Evolutionary conservation across 306 rosid genomes (phyloP), one percentile per base, ranked within the genome.

Genomic region (Sindora glabra): DNA sequence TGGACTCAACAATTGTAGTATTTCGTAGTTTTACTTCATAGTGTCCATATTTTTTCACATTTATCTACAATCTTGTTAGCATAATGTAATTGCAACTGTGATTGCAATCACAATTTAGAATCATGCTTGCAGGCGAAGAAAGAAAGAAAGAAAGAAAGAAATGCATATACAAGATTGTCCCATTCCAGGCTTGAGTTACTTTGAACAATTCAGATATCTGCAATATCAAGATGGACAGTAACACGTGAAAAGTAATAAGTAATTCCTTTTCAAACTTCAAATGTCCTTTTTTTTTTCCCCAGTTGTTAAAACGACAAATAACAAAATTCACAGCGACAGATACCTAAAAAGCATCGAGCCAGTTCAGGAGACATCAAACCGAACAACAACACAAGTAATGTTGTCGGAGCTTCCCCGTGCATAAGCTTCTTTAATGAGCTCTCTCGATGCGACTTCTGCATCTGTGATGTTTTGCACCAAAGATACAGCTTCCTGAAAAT

Each of bases 361-460:
- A 24, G 48, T 44, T 82, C 85, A 87, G 10, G 90, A 63, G 39
- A 70, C 22, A 70, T 73, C 94, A 64, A 89, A 89, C 46, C 91
- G 87, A 62, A 86, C 97, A 40, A 89, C 90, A 1, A 89, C 85
- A 47, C 95, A 83, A 17, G 97, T 89, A 52, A 89, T 89, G 73
- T 89, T 89, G 74, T 89, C 97, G 13, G 97, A 65, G 76, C 97
- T 89, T 56, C 97, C 97, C 26, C 82, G 76, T 1, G 76, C 64
- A 67, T 71, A 89, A 58, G 97, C 97, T 71, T 86, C 92, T 76
- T 82, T 72, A 38, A 75, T 75, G 13, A 89, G 89, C 62, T 72
- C 83, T 75, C 77, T 83, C 13, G 92, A 83, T 23, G 97, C 91
- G 65, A 69, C 80, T 69, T 89, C 97, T 36, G 97, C 76, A 56